Percentiles rank a stretch among this genome's conserved stretches.
phyloP scores from a whole-genome alignment of 225 moss, liverwort and hornwort genomes.

The Marchantia polymorpha region DNA sequence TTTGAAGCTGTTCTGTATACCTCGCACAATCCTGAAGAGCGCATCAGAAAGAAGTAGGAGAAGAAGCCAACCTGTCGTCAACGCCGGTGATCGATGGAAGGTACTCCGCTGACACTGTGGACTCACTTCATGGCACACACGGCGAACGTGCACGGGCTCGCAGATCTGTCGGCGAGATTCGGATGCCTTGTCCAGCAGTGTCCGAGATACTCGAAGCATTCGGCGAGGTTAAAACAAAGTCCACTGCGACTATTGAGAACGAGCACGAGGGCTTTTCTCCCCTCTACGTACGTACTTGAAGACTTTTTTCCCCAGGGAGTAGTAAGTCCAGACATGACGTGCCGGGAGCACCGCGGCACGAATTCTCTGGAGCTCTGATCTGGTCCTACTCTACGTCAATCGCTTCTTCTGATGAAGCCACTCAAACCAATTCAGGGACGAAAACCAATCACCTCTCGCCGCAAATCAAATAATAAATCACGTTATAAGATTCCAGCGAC shows the following conservation, averaged over 20 bases:
- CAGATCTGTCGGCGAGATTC: not conserved
- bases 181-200: too few species aligned
- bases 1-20: too few species aligned
- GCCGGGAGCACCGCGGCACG: not conserved
- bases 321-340: not conserved
- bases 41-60: too few species aligned
- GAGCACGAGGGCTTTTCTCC: too few species aligned
- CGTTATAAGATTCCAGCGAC: too few species aligned
- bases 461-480: too few species aligned
- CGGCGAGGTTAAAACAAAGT: too few species aligned
- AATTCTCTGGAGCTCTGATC: not conserved
- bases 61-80: not conserved
- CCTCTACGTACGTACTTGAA: not conserved
- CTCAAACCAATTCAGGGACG: not conserved
- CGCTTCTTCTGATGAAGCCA: too few species aligned
- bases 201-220: too few species aligned
- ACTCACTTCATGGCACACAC: not conserved
- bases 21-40: too few species aligned
- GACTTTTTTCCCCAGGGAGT: not conserved
- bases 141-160: not conserved
- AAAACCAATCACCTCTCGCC: too few species aligned
- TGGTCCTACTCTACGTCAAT: not conserved
- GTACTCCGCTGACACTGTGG: not conserved
- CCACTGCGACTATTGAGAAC: too few species aligned
- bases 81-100: not conserved